These are phyloP conservation scores for Ceratobasidium sp. DNA, from an alignment of 1,284 basidiomycete genomes.

Conservation along the genomic window DNA sequence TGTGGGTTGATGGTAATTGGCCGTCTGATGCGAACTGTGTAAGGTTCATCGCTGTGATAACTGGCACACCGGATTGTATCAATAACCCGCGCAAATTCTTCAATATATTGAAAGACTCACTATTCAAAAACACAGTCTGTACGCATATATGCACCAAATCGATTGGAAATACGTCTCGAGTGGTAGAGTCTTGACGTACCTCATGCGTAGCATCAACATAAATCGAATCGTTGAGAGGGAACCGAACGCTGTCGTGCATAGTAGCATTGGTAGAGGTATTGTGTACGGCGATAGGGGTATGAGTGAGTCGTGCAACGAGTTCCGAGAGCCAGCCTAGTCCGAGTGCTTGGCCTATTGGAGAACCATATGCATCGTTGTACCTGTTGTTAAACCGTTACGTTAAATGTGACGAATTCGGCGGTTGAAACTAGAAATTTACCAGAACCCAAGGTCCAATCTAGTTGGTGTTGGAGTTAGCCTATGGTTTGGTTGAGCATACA, in stretches of 20 bases:
- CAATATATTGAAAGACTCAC: slow-evolving; percentile 66
- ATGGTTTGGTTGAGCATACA: background rate
- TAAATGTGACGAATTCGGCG: slow-evolving; percentile 8
- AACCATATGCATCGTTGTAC: slow-evolving; percentile 85
- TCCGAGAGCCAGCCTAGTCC: slow-evolving; percentile 91
- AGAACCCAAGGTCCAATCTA: slow-evolving; percentile 65
- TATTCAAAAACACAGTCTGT: slow-evolving; percentile 53
- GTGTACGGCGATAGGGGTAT: slow-evolving; percentile 75
- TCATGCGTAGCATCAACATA: slow-evolving; percentile 92
- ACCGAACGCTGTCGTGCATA: slow-evolving; percentile 75
- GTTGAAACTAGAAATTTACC: slow-evolving; percentile 56
- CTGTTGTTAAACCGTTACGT: slow-evolving; percentile 58
- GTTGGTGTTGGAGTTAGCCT: background rate
- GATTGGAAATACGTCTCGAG: background rate
- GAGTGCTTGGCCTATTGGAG: slow-evolving; percentile 81
- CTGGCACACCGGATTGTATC: slow-evolving; percentile 64
- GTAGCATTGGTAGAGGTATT: slow-evolving; percentile 87
- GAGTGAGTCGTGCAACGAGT: slow-evolving; percentile 81
- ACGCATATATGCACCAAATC: slow-evolving; percentile 52
- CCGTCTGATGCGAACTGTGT: slow-evolving; percentile 77
- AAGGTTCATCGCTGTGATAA: slow-evolving; percentile 59
- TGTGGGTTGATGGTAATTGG: slow-evolving; percentile 79
- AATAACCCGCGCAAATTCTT: slow-evolving; percentile 53
- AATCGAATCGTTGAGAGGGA: slow-evolving; percentile 84
- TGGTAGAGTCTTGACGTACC: slow-evolving; percentile 59